These are phyloP conservation scores for Kalanchoe fedtschenkoi DNA, from an alignment of 164 flowering plant genomes.

Conservation along the genomic window DNA sequence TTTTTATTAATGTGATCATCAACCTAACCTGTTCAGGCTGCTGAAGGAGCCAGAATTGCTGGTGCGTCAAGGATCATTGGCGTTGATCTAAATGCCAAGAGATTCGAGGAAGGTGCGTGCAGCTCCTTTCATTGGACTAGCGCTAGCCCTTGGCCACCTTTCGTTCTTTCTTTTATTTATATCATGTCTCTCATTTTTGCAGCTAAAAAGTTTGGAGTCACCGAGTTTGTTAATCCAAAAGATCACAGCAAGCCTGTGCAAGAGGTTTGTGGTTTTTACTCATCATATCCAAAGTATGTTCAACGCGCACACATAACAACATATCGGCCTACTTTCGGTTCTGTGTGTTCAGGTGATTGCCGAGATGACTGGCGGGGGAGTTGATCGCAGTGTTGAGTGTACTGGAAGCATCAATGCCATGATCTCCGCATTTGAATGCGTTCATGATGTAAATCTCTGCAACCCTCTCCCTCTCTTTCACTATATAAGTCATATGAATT, in stretches of 20 bases:
- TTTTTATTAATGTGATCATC: neutral
- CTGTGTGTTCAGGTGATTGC: constrained; percentile 35
- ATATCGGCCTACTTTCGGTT: no score
- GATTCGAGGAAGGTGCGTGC: constrained; percentile 22
- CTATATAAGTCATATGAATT: neutral
- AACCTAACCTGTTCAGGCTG: constrained; percentile 19
- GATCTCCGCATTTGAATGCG: constrained; percentile 49
- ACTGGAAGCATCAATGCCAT: constrained; percentile 38
- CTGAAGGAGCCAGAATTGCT: constrained; percentile 36
- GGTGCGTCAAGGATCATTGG: constrained; percentile 41
- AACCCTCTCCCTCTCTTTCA: neutral
- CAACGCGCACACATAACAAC: no score
- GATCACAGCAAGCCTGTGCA: constrained; percentile 42
- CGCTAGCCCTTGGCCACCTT: neutral
- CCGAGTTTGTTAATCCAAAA: constrained; percentile 45
- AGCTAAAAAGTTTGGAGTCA: constrained; percentile 50
- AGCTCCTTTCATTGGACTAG: neutral
- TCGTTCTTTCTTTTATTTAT: neutral
- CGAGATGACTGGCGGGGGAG: constrained; percentile 54
- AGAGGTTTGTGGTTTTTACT: constrained; percentile 41
- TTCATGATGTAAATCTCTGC: constrained; percentile 27
- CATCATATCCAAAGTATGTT: no score
- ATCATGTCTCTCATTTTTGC: neutral
- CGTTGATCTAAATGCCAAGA: constrained; percentile 25
- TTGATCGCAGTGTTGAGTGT: constrained; percentile 44